Evolutionary conservation across 202 grass and related monocot genomes (phyloP).

Genomic region (Setaria viridis): DNA sequence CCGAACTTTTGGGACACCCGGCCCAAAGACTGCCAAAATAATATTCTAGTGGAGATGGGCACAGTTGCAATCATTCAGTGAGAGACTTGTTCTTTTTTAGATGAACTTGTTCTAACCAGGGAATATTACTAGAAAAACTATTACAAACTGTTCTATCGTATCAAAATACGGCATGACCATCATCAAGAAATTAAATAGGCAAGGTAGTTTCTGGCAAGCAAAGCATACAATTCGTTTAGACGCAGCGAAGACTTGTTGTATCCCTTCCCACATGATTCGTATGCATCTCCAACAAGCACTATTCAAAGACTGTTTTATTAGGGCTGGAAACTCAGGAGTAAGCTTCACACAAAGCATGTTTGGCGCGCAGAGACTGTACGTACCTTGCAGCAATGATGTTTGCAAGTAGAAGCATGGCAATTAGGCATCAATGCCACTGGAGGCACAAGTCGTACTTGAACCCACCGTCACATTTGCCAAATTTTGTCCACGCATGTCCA

Average conservation of each 20-base stretch:
- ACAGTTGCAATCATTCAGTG: background rate
- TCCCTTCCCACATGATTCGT: slow-evolving; percentile 13
- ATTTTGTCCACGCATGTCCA: slow-evolving; percentile 9
- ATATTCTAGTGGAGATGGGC: background rate
- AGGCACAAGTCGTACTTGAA: background rate
- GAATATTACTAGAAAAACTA: background rate
- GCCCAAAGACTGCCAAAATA: background rate
- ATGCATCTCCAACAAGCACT: background rate
- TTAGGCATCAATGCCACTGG: slow-evolving; percentile 10
- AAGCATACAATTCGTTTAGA: slow-evolving; percentile 17
- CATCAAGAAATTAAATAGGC: background rate
- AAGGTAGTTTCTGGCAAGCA: slow-evolving; percentile 31
- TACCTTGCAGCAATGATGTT: slow-evolving; percentile 51
- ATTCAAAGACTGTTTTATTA: slow-evolving; percentile 35
- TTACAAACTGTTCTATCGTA: background rate
- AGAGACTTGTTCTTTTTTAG: background rate
- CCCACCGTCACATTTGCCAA: slow-evolving; percentile 25
- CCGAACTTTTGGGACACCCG: background rate
- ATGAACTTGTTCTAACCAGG: background rate
- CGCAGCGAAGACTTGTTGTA: background rate
- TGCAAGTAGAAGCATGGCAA: slow-evolving; percentile 47
- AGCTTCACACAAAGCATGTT: slow-evolving; percentile 53
- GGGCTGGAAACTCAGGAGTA: slow-evolving; percentile 39
- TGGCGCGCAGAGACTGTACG: slow-evolving; percentile 40
- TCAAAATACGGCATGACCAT: background rate